Percentiles rank a stretch among this genome's conserved stretches.
Evolutionary conservation across 306 rosid species (phyloP).

Genomic region (Leucaena leucocephala): DNA sequence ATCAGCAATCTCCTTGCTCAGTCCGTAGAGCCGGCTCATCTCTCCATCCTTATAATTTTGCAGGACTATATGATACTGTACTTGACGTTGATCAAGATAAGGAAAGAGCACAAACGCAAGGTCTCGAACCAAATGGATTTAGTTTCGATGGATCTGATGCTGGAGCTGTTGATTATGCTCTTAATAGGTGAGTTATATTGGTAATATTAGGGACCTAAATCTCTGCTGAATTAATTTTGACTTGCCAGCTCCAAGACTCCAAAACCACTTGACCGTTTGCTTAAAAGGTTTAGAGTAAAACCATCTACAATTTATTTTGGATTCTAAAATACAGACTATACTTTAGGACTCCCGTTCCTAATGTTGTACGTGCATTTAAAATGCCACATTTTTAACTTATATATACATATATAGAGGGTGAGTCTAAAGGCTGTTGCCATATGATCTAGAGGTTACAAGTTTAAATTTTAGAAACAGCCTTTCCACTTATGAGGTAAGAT

Average conservation of each 20-base stretch:
- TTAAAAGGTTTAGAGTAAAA: neutral
- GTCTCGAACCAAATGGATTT: conserved; percentile 91
- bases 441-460: neutral
- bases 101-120: conserved; percentile 82
- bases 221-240: conserved; percentile 14
- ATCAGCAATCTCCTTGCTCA: too few species aligned
- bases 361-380: neutral
- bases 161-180: conserved; percentile 89
- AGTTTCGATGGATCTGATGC: conserved; percentile 90
- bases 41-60: conserved; percentile 8
- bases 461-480: too few species aligned
- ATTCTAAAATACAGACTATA: conserved; percentile 5
- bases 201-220: conserved; percentile 22
- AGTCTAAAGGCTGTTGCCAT: too few species aligned
- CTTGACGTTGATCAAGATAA: conserved; percentile 78
- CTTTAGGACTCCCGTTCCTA: neutral
- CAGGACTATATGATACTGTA: conserved; percentile 91
- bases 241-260: conserved; percentile 21
- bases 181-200: conserved; percentile 66
- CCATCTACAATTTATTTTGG: conserved; percentile 10
- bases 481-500: rapidly evolving
- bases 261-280: neutral
- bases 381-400: neutral
- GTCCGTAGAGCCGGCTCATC: too few species aligned
- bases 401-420: too few species aligned